Evolutionary conservation across 2,329 filamentous ascomycete species (phyloP).

Genomic region (Tolypocladium tropicale): DNA sequence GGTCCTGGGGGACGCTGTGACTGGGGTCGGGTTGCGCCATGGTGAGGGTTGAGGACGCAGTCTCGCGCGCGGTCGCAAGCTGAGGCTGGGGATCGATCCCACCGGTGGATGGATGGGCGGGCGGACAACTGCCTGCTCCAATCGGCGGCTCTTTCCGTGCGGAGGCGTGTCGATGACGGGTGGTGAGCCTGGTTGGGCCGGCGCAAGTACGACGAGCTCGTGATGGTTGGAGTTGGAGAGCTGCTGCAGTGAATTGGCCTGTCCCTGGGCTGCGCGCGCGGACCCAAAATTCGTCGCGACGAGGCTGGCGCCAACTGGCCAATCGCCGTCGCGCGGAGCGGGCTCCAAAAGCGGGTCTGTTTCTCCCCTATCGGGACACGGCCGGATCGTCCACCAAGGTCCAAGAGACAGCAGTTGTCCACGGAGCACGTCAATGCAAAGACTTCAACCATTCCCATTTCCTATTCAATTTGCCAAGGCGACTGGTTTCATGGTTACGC

Average conservation of each 20-base stretch:
- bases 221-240: neutral
- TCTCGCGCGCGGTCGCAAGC: neutral
- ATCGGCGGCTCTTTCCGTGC: neutral
- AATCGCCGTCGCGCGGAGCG: slow-evolving; percentile 10
- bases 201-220: slow-evolving; percentile 3
- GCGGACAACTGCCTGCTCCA: neutral
- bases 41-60: slow-evolving; percentile 7
- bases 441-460: neutral
- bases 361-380: neutral
- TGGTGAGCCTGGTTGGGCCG: slow-evolving; percentile 1
- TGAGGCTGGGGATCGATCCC: neutral
- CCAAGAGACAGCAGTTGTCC: too few relatives aligned
- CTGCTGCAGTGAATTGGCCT: neutral
- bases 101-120: neutral
- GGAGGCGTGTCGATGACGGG: neutral
- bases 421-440: neutral
- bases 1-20: slow-evolving; percentile 30
- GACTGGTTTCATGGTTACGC: neutral
- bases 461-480: neutral
- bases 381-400: neutral
- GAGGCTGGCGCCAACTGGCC: slow-evolving; percentile 16
- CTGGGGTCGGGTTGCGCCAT: slow-evolving; percentile 33
- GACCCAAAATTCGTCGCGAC: slow-evolving; percentile 28
- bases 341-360: slow-evolving; percentile 9
- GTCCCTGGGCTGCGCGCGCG: slow-evolving; percentile 10